Evolutionary conservation across 2,329 filamentous ascomycete genomes (phyloP), one percentile per base, ranked within the genome.

Genomic region (Epichloe sibirici): DNA sequence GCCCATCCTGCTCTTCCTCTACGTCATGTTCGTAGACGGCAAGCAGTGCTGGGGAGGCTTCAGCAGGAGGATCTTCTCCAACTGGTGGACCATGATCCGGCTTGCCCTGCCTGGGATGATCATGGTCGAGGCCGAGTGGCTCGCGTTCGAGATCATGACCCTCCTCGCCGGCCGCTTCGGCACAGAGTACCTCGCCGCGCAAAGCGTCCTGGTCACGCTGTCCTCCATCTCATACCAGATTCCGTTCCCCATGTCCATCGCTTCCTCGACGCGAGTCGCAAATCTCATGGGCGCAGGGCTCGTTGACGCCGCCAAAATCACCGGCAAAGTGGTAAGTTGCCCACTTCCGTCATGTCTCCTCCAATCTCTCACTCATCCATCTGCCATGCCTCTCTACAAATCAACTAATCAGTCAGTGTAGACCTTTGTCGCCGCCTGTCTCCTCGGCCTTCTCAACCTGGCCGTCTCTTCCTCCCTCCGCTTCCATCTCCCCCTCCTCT

Each of bases 71-170:
- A 86, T 86, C 7, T 74, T 90, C 49, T 71, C 73, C 48, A 91
- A 91, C 63, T 93, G 88, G 88, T 54, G 91, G 61, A 62, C 67
- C 8, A 94, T 95, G 91, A 80, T 97, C 61, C 81, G 82, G 47
- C 83, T 97, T 39, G 89, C 91, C 0, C 72, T 96, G 12, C 90
- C 91, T 0, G 91, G 91, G 1, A 82, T 97, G 65, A 73, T 95
- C 58, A 96, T 96, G 90, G 86, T 97, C 2, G 83, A 94, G 66
- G 90, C 91, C 5, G 91, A 97, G 66, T 95, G 88, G 71, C 77
- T 96, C 11, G 90, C 90, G 6, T 97, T 97, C 66, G 91, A 97
- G 66, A 82, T 95, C 48, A 74, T 95, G 56, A 95, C 90, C 0
- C 75, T 96, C n/a, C 82, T 83, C 8, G 81, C 88, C 0, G 88